Base-by-base conservation (phyloP, 768 basidiomycete species). In the Leccinum variicolor region DNA sequence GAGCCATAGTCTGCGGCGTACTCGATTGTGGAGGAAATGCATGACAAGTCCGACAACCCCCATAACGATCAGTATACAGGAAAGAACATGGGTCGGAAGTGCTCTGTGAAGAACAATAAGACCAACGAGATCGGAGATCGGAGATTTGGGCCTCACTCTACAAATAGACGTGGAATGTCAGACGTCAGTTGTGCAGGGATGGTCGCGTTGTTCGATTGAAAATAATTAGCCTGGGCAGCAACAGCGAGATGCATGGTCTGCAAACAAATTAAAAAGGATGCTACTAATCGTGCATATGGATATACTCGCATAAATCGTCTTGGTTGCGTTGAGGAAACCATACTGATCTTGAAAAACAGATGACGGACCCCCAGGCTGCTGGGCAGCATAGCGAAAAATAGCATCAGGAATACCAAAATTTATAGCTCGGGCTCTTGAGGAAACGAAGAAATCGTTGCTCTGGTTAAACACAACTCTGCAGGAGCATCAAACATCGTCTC, bases 231-330 rank as follows among this genome's bases (percentile, higher is more conserved):
- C 62, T 80, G 80, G 0, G 87, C 85, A 8, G 79, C 72, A 4
- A 85, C 58, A 4, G 86, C 73, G 13, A 90, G 79, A 67, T 87
- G 79, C 56, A 77, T 80, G 0, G 81, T 84, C 88, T 82, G 53
- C 68, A 55, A 17, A 49, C 25, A 15, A 1, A 15, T 64, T 25
- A 49, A 41, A 29, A 56, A 25, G 2, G 15, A 10, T 39, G 3
- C 17, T 1, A n/a, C 17, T 14, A 33, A 2, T 17, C 15, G 28
- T 13, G 3, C 6, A 31, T 34, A 39, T 39, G 36, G 34, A 34
- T 19, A 54, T 23, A 52, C 70, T 70, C 25, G 26, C 70, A 60
- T 72, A 72, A 47, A 86, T 70, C 2, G 47, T 61, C 8, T 39
- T 59, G 0, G 87, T 88, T 36, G 80, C 64, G 62, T 81, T 77